Conservation (phyloP, 78 protist species). For the Cavenderia fasciculata region DNA sequence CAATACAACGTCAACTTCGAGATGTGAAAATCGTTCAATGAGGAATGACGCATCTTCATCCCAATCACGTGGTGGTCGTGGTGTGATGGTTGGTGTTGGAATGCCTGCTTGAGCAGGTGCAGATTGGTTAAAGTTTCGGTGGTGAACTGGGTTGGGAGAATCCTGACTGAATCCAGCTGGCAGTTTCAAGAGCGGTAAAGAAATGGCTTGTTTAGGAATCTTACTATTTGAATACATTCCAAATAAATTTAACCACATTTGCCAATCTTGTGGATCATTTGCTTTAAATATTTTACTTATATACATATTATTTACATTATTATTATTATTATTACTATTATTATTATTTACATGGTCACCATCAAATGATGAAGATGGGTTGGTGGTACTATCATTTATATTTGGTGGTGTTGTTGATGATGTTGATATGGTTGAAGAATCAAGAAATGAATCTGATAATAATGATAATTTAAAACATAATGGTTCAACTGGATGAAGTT, state of each 20-base stretch:
- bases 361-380: no score
- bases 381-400: no score
- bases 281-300: background rate
- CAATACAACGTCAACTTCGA: conserved; percentile 41
- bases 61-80: conserved; percentile 11
- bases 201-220: background rate
- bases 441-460: no score
- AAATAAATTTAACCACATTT: no score
- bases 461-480: no score
- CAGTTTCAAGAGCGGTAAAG: background rate
- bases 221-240: no score
- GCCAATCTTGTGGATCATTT: background rate
- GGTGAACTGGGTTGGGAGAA: conserved; percentile 13
- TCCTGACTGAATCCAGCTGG: no score
- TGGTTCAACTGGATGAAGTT: no score
- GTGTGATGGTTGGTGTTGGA: conserved; percentile 3
- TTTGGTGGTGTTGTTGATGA: no score
- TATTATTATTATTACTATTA: background rate
- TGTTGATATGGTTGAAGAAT: no score
- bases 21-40: conserved; percentile 11
- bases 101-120: conserved; percentile 13
- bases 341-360: no score
- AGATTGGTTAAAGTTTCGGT: conserved; percentile 61
- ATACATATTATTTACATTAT: background rate
- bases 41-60: conserved; percentile 23